A percentile compares a stretch with the other conserved stretches of the same genome.
phyloP scores from a whole-genome alignment of 2,329 filamentous ascomycete species.

The Pseudogymnoascus sp. region DNA sequence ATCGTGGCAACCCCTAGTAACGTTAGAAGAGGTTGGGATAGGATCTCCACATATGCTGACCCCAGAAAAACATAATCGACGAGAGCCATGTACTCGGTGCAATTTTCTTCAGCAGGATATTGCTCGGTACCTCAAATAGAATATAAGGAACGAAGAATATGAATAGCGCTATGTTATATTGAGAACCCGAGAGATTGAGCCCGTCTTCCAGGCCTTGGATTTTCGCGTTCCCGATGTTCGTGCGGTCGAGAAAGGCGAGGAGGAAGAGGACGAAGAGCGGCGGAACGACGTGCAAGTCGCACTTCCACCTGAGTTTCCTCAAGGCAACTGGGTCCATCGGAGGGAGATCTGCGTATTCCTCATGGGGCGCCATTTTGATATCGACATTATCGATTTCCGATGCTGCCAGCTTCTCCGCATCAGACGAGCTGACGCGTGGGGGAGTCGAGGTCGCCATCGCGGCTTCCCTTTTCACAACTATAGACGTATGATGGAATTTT shows the following conservation, averaged over 20 bases:
- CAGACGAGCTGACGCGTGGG: background rate
- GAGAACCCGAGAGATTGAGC: constrained; percentile 42
- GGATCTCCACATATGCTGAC: constrained; percentile 27
- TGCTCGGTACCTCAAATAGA: constrained; percentile 30
- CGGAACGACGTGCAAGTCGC: constrained; percentile 20
- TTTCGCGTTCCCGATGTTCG: constrained; percentile 72
- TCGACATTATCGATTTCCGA: background rate
- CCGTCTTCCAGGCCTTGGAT: constrained; percentile 55
- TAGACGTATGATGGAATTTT: background rate
- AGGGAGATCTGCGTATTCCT: background rate
- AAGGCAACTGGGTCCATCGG: constrained; percentile 13
- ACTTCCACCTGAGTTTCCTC: constrained; percentile 18
- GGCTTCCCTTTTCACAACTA: background rate
- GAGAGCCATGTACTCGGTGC: constrained; percentile 32
- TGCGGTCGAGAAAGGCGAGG: constrained; percentile 65
- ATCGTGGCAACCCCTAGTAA: constrained; percentile 28
- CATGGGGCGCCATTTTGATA: background rate
- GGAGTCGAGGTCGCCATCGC: background rate
- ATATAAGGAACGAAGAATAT: constrained; percentile 29
- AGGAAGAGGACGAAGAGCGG: constrained; percentile 59
- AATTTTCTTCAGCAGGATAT: constrained; percentile 26
- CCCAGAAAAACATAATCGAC: constrained; percentile 38
- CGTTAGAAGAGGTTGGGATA: constrained; percentile 2
- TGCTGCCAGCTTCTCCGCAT: background rate
- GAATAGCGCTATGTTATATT: constrained; percentile 31